These are phyloP conservation scores for Aristolochia contorta DNA, from an alignment of 164 flowering plant genomes.

Conservation along the genomic window DNA sequence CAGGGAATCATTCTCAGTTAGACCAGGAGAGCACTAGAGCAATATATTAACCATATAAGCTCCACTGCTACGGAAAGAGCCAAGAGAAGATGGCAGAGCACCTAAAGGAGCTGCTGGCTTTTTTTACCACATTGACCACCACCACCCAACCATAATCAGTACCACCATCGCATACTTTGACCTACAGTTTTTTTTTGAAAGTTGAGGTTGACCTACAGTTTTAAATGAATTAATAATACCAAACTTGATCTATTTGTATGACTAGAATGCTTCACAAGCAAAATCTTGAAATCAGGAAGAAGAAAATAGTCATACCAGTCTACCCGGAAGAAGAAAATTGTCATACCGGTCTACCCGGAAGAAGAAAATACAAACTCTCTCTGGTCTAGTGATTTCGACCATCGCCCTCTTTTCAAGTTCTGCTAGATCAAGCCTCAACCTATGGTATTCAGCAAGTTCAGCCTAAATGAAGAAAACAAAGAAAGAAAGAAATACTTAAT, in stretches of 20 bases:
- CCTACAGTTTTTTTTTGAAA: too few species aligned
- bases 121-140: conserved; percentile 85
- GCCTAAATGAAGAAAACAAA: conserved; percentile 31
- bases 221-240: background rate
- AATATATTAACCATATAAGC: conserved; percentile 81
- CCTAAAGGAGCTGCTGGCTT: conserved; percentile 49
- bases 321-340: too few species aligned
- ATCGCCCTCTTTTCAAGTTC: conserved; percentile 87
- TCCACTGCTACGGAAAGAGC: conserved; percentile 49
- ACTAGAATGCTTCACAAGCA: background rate
- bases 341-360: too few species aligned
- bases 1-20: conserved; percentile 71
- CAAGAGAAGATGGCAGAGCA: conserved; percentile 31
- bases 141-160: conserved; percentile 99
- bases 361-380: conserved; percentile 71
- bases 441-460: conserved; percentile 86
- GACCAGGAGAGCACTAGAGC: conserved; percentile 80
- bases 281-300: background rate
- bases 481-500: conserved; percentile 4
- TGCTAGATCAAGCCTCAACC: conserved; percentile 60
- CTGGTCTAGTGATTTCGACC: conserved; percentile 90
- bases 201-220: too few species aligned
- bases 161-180: conserved; percentile 85
- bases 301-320: conserved; percentile 55
- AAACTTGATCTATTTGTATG: too few species aligned